Base-by-base conservation (phyloP, 495 filamentous ascomycete species). In the Penicillium cataractarum region DNA sequence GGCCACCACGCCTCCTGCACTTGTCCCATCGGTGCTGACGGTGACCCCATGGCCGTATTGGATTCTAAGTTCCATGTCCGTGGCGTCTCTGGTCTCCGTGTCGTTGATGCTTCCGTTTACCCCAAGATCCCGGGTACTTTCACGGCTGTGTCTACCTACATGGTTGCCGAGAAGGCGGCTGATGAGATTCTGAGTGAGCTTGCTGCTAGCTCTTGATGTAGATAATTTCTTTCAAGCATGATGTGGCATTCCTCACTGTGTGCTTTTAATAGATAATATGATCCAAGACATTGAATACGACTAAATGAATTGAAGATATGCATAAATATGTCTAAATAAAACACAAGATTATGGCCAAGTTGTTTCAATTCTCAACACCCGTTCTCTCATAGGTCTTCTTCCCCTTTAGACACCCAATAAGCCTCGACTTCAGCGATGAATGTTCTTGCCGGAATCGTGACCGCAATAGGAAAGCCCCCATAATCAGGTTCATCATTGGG, bases 91-190 rank as follows among this genome's bases (percentile, higher is more conserved):
- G 72, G 79, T 10, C 58, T 87, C 68, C 72, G 86, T 31, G 83
- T 87, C 5, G 84, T 87, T 2, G 86, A 88, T 71, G 84, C 85
- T 21, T 76, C 70, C 21, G 81, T 81, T 1, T 84, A 79, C 51
- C 84, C 84, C 3, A 33, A 40, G 21, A 83, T 82, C 42, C 82
- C 82, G 31, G 84, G 85, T 3, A 77, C 77, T 33, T 86, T 85
- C 52, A 80, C 81, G 10, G 72, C 74, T 24, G 68, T 78, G 40
- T 77, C 84, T 27, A 82, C 83, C 2, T 84, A 85, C 66, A 84
- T 86, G 76, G 60, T 87, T 21, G 77, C 76, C 27, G 79, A 82
- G 65, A 86, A 87, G 76, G 84, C 84, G 6, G 76, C 81, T 1
- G 83, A 82, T 61, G 80, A 83, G 40, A 84, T 86, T 27, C 48